Percentiles rank a stretch among this genome's conserved stretches.
phyloP scores from a whole-genome alignment of 2,329 filamentous ascomycete genomes.

The Colletotrichum horii region DNA sequence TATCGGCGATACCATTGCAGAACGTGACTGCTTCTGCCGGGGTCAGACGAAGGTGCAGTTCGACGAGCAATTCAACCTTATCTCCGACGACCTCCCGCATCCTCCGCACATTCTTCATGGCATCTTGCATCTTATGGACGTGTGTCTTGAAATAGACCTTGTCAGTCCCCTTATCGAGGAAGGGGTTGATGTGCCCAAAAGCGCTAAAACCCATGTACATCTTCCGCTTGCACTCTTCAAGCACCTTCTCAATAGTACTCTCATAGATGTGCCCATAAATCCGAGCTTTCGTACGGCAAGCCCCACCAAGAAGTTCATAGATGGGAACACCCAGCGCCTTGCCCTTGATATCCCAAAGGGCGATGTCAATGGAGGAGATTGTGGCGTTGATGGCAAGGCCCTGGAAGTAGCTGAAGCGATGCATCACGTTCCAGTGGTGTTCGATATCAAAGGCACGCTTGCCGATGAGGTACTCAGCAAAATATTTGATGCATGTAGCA shows the following conservation, averaged over 20 bases:
- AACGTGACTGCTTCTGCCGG: neutral
- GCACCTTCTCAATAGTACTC: neutral
- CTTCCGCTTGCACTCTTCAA: neutral
- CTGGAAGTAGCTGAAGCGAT: conserved; percentile 21
- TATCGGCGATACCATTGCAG: neutral
- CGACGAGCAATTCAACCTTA: neutral
- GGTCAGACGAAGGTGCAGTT: neutral
- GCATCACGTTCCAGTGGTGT: conserved; percentile 23
- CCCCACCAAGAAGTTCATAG: neutral
- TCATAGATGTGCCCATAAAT: neutral
- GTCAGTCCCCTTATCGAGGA: neutral
- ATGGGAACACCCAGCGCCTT: neutral
- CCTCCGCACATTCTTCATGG: neutral
- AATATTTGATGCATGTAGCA: neutral
- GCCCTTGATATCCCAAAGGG: neutral
- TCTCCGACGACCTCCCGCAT: neutral
- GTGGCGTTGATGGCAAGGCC: conserved; percentile 18
- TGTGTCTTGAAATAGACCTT: neutral
- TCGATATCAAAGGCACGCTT: neutral
- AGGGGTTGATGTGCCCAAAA: neutral
- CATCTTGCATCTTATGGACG: neutral
- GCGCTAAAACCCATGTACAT: neutral
- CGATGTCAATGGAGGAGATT: conserved; percentile 20
- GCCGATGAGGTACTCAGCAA: neutral
- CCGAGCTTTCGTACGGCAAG: neutral